Base-by-base conservation (phyloP, 495 filamentous ascomycete genomes). In the Penicillium paradoxum region DNA sequence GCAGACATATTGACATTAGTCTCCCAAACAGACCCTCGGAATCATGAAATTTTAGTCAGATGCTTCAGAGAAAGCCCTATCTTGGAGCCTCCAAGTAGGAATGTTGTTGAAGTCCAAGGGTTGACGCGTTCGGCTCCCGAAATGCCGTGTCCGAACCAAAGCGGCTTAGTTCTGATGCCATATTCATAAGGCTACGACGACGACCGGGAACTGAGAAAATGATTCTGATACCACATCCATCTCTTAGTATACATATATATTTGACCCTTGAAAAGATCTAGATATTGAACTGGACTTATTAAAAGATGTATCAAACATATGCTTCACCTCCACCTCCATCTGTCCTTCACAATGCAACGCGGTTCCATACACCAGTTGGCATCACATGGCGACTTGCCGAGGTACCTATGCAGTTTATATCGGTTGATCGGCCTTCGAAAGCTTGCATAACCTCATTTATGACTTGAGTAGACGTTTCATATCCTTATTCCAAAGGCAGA, bases 81-180 rank as follows among this genome's bases (percentile, higher is more conserved):
- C n/a, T 32, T 32, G 25, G 3, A 4, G 14, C 13, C 3, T 15
- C 30, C 13, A n/a, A 40, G 34, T 15, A 37, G 40, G 27, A 32
- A 27, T 22, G 27, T 37, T 4, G 44, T 46, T 46, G 44, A 45
- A 19, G 27, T 45, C 27, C n/a, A 11, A 18, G 24, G 19, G 38
- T 2, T 51, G 13, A 25, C 9, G 29, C 33, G 41, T 51, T 49
- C 51, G 57, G 34, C 34, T n/a, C 41, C 60, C 56, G 56, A 63
- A 59, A 48, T 54, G 24, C 60, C 56, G 60, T 4, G 21, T 6
- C 15, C 53, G 60, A 46, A 25, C 50, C 9, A 32, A 38, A 45
- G 29, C 17, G 49, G 47, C 6, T 27, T 49, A 45, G 49, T 17
- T 18, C 19, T 6, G 8, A 44, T 32, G 29, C 6, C 29, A 6